A percentile compares a stretch with the other conserved stretches of the same genome.
phyloP scores from a whole-genome alignment of 1,284 basidiomycete species.

The Irpex lacteus region DNA sequence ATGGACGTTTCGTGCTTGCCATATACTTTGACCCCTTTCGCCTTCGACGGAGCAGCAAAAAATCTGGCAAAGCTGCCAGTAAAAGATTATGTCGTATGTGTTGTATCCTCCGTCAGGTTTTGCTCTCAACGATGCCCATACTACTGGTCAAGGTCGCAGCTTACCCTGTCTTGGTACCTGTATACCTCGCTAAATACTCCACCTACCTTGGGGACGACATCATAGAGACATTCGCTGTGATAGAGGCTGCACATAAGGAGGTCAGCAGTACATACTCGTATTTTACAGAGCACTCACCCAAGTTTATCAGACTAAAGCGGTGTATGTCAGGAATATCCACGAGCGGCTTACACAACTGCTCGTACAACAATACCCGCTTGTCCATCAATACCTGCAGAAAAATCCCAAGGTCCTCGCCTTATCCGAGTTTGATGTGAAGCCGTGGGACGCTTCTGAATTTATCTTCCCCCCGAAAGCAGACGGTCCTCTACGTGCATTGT shows the following conservation, averaged over 20 bases:
- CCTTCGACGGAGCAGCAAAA: not conserved
- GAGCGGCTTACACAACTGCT: too few species aligned
- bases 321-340: not conserved
- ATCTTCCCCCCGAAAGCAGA: too few species aligned
- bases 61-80: not conserved
- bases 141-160: not conserved
- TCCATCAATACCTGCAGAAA: not conserved
- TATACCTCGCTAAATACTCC: not conserved
- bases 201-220: not conserved
- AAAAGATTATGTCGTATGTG: not conserved
- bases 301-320: not conserved
- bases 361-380: not conserved
- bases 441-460: too few species aligned
- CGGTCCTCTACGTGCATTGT: too few species aligned
- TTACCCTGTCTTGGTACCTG: not conserved
- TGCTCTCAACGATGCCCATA: not conserved
- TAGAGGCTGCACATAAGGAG: not conserved
- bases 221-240: not conserved
- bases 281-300: not conserved
- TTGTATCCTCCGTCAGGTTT: not conserved
- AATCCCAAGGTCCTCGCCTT: not conserved
- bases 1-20: not conserved
- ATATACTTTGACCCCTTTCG: not conserved
- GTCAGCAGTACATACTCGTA: not conserved
- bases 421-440: too few species aligned